phyloP scores from a whole-genome alignment of 192 early-diverging fungal species.

The Rhizophagus clarus region DNA sequence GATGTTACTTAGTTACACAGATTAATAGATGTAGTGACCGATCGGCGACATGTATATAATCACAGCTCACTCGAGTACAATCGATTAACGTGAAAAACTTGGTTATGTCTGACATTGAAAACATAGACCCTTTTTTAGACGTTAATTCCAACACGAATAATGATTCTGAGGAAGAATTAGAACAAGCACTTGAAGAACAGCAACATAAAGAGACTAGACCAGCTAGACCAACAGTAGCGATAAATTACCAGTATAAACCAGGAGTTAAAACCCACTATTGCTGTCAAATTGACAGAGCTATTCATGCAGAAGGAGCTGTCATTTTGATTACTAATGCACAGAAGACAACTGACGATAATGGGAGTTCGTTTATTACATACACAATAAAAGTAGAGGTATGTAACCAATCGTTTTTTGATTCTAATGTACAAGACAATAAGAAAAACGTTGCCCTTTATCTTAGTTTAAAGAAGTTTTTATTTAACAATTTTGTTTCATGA shows the following conservation, averaged over 20 bases:
- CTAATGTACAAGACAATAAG: no score
- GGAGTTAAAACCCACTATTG: slow-evolving; percentile 11
- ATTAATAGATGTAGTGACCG: no score
- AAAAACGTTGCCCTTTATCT: no score
- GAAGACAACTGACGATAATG: slow-evolving; percentile 22
- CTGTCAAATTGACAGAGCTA: slow-evolving; percentile 21
- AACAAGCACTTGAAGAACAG: neutral
- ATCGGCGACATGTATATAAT: no score
- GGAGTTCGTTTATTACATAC: slow-evolving; percentile 55
- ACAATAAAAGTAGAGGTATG: slow-evolving; percentile 55
- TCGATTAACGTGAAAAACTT: neutral
- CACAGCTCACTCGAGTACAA: no score
- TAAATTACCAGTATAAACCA: slow-evolving; percentile 1
- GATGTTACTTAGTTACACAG: no score
- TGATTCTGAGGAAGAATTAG: slow-evolving; percentile 2
- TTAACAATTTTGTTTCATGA: neutral
- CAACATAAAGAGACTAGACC: neutral
- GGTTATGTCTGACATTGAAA: neutral
- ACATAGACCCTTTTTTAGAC: slow-evolving; percentile 5
- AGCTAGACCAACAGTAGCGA: neutral
- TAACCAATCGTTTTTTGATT: neutral
- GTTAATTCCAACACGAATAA: neutral
- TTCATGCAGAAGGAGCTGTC: neutral
- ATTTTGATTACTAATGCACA: slow-evolving; percentile 24
- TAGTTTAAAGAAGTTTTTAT: neutral